Evolutionary conservation across 306 rosid species (phyloP).

Genomic region (Carpinus fangiana): DNA sequence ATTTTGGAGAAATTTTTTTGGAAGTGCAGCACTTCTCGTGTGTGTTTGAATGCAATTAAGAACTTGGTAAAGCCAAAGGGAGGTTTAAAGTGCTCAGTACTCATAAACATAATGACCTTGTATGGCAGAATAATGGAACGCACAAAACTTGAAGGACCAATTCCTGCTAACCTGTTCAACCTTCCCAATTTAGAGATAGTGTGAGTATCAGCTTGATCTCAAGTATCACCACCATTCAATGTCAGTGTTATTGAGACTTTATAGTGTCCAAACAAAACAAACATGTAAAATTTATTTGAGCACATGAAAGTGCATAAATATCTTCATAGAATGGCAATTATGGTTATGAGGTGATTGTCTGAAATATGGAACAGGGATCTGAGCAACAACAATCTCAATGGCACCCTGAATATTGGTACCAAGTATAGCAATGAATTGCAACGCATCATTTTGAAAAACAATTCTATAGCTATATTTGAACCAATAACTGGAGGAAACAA

Average conservation of each 20-base stretch:
- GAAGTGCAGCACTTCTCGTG: too few species aligned
- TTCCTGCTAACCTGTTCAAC: constrained; percentile 29
- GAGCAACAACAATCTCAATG: not conserved
- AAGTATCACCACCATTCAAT: not conserved
- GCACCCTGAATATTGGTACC: not conserved
- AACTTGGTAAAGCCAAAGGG: too few species aligned
- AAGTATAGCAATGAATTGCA: not conserved
- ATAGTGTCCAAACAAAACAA: not conserved
- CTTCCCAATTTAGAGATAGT: constrained; percentile 30
- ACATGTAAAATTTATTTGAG: not conserved
- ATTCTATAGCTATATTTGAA: not conserved
- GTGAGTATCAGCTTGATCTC: constrained; percentile 28
- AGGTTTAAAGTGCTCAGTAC: not conserved
- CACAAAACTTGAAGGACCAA: constrained; percentile 30
- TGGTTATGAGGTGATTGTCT: not conserved
- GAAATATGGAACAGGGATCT: not conserved
- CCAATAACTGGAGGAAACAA: not conserved
- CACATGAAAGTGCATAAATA: not conserved
- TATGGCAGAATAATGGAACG: constrained; percentile 33
- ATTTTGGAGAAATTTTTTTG: too few species aligned
- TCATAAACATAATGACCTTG: not conserved
- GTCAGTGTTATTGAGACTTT: not conserved
- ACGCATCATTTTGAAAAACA: not conserved
- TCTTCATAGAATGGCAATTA: not conserved
- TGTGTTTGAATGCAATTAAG: too few species aligned